Conservation (phyloP, 2,329 filamentous ascomycete species). For the Colletotrichum lupini region DNA sequence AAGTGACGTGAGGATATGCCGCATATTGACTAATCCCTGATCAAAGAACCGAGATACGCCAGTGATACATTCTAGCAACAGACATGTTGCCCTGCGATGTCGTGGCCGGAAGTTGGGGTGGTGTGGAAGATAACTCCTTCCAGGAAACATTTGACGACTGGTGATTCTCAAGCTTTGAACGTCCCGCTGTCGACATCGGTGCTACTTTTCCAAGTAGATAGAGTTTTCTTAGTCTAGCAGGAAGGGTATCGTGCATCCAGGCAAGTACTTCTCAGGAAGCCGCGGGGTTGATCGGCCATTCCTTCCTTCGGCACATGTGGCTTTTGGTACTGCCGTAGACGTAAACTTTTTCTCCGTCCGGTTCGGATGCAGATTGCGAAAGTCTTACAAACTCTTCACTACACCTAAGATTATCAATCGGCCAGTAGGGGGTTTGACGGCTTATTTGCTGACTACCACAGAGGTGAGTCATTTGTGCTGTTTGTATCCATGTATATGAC, state of each 20-base stretch:
- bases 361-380: background rate
- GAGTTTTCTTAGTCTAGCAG: background rate
- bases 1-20: background rate
- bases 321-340: background rate
- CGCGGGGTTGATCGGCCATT: background rate
- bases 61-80: background rate
- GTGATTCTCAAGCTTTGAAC: background rate
- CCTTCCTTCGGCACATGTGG: background rate
- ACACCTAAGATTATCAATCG: background rate
- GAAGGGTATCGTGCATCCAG: background rate
- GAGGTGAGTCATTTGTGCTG: background rate
- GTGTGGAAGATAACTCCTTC: background rate
- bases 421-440: background rate
- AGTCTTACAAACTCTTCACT: background rate
- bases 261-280: background rate
- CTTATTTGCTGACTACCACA: background rate
- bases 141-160: background rate
- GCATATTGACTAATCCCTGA: background rate
- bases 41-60: background rate
- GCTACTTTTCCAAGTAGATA: background rate
- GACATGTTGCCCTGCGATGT: too few species aligned
- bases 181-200: background rate
- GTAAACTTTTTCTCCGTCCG: background rate
- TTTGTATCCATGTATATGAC: background rate
- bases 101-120: background rate